Base-by-base conservation (phyloP, 208 protist species). In the Trypanosoma theileri region DNA sequence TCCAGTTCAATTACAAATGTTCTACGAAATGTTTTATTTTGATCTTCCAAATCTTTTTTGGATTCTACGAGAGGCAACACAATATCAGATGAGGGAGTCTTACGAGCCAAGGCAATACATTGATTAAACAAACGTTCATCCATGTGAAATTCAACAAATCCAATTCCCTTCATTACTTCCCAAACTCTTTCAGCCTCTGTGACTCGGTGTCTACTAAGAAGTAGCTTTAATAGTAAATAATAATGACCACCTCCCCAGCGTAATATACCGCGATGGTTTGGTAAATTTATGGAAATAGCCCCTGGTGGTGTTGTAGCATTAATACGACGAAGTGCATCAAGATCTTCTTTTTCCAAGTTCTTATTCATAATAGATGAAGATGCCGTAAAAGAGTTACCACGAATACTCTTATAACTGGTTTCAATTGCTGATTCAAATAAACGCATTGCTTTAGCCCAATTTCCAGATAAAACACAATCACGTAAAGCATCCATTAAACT, bases 201-300 rank as follows among this genome's bases (percentile, higher is more conserved):
- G n/a, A 86, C 24, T n/a, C 73, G 82, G 17, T 79, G 66, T 1
- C 68, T 58, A 56, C 81, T 79, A 13, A 93, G 57, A 6, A 95
- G 73, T n/a, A 78, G 45, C 62, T 88, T 89, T 53, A 91, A 55
- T 45, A 95, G 59, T 45, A 89, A 21, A 70, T 85, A 88, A 69
- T 82, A 90, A 75, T 95, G 86, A 54, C 61, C 63, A 11, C 81
- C 75, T 50, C 74, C 73, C 87, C 89, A 95, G 17, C 86, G 84
- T 44, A 88, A 52, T 24, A 95, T 68, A 13, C 89, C 89, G 13
- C 28, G 53, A 63, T 45, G n/a, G 12, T 19, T 53, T 6, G 71
- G 51, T 8, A 51, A 16, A 59, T 58, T 61, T 40, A 22, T 26
- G 16, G 46, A 21, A 64, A 28, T 31, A 4, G 28, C 28, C 0